Conservation (phyloP, 371 early-diverging fungal genomes). For the Mortierella sp. region DNA sequence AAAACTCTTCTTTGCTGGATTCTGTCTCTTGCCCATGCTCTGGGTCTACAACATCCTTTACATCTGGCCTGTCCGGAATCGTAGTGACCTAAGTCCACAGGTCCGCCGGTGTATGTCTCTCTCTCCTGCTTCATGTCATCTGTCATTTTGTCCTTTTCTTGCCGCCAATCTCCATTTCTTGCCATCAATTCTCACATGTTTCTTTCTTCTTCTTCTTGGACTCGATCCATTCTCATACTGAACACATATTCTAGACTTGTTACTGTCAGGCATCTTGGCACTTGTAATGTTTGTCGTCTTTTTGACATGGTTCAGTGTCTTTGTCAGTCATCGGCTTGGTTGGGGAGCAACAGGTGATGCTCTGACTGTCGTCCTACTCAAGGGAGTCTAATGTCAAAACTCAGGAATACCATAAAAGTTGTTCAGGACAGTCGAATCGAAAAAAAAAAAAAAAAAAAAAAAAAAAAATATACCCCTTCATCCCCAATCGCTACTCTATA, state of each 20-base stretch:
- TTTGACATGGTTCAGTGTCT: constrained; percentile 67
- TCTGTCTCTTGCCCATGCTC: constrained; percentile 66
- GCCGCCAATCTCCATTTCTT: not conserved
- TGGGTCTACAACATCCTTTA: constrained; percentile 72
- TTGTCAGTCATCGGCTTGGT: constrained; percentile 59
- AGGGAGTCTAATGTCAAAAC: constrained; percentile 54
- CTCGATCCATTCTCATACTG: no score
- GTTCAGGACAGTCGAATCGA: not conserved
- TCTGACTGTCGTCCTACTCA: constrained; percentile 69
- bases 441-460: no score
- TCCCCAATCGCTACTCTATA: not conserved
- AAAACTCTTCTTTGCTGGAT: constrained; percentile 70
- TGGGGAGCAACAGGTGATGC: constrained; percentile 65
- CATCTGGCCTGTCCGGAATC: constrained; percentile 57
- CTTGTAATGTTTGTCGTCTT: constrained; percentile 58
- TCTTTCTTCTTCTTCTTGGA: not conserved
- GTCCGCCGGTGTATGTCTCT: constrained; percentile 61
- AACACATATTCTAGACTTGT: constrained; percentile 60
- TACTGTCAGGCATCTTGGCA: constrained; percentile 60
- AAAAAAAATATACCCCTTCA: no score
- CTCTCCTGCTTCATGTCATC: not conserved
- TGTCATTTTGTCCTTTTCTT: not conserved
- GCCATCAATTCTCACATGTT: not conserved
- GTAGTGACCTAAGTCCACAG: constrained; percentile 54
- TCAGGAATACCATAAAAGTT: no score